A percentile compares a stretch with the other conserved stretches of the same genome.
Evolutionary conservation across 192 early-diverging fungal genomes (phyloP).

Genomic region (Dispira simplex): DNA sequence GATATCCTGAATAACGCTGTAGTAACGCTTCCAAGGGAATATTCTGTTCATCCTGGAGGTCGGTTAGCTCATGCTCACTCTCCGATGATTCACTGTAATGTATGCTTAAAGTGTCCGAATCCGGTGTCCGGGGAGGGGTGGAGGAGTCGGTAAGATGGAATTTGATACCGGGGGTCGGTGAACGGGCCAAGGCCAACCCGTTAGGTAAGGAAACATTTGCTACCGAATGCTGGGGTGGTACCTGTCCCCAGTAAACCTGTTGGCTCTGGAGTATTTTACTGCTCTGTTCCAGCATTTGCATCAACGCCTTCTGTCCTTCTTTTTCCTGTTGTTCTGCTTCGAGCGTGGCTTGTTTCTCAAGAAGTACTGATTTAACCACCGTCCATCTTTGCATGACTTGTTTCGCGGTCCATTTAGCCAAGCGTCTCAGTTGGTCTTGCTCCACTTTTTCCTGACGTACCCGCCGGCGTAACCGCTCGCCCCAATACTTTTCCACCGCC

Average conservation of each 20-base stretch:
- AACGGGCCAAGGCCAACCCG: neutral
- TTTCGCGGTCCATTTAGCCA: neutral
- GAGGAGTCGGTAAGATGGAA: constrained; percentile 11
- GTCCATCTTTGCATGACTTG: neutral
- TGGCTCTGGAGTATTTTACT: neutral
- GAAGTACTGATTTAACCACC: neutral
- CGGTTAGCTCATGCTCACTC: constrained; percentile 26
- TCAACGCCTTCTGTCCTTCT: neutral
- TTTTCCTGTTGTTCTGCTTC: neutral
- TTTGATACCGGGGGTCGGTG: neutral
- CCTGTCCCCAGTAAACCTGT: neutral
- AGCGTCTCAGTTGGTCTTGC: neutral
- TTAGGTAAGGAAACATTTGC: constrained; percentile 12
- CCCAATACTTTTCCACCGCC: constrained; percentile 1
- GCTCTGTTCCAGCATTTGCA: neutral
- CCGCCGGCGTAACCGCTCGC: neutral
- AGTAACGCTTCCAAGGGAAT: constrained; percentile 41
- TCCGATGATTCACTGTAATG: constrained; percentile 21
- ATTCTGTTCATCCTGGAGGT: constrained; percentile 43
- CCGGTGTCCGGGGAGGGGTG: constrained; percentile 6
- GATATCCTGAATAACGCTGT: constrained; percentile 28
- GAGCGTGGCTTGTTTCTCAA: neutral
- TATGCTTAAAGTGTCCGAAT: constrained; percentile 17
- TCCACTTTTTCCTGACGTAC: neutral
- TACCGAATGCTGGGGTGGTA: neutral